Conservation (phyloP, 2,329 filamentous ascomycete genomes). For the Canariomyces notabilis region DNA sequence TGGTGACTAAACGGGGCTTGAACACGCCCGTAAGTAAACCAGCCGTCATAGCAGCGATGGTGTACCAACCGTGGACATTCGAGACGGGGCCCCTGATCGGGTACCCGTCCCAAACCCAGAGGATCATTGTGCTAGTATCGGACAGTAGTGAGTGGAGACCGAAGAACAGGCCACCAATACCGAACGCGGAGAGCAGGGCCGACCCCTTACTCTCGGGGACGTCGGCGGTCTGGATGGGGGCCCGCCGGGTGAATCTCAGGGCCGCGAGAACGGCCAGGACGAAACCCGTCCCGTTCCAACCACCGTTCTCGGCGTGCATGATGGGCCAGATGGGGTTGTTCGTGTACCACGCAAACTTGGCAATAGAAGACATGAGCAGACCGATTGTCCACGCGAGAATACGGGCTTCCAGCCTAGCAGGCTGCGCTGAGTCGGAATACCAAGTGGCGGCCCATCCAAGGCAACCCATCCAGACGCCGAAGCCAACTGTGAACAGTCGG, state of each 20-base stretch:
- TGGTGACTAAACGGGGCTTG: slow-evolving; percentile 63
- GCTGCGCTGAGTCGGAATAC: slow-evolving; percentile 70
- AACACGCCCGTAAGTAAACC: slow-evolving; percentile 75
- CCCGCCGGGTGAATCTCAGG: slow-evolving; percentile 66
- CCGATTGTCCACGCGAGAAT: slow-evolving; percentile 77
- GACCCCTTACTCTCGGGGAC: slow-evolving; percentile 50
- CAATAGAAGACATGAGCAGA: slow-evolving; percentile 75
- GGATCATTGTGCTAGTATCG: slow-evolving; percentile 97
- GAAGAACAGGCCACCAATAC: slow-evolving; percentile 81
- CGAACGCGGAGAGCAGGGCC: slow-evolving; percentile 65
- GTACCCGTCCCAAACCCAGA: slow-evolving; percentile 97
- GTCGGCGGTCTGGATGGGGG: slow-evolving; percentile 43
- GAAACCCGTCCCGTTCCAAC: slow-evolving; percentile 83
- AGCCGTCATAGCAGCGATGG: slow-evolving; percentile 77
- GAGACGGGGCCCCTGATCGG: slow-evolving; percentile 83
- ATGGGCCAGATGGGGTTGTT: slow-evolving; percentile 98
- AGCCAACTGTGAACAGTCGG: slow-evolving; percentile 75
- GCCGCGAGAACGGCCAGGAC: slow-evolving; percentile 70
- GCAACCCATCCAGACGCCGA: slow-evolving; percentile 74
- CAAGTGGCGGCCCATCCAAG: slow-evolving; percentile 80
- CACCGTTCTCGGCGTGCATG: slow-evolving; percentile 83
- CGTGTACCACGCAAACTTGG: slow-evolving; percentile 89
- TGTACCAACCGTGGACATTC: slow-evolving; percentile 84
- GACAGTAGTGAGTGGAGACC: slow-evolving; percentile 87
- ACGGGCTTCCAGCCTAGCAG: slow-evolving; percentile 71